Evolutionary conservation across 2,329 filamentous ascomycete genomes (phyloP).

Genomic region (Aspergillus bombycis): DNA sequence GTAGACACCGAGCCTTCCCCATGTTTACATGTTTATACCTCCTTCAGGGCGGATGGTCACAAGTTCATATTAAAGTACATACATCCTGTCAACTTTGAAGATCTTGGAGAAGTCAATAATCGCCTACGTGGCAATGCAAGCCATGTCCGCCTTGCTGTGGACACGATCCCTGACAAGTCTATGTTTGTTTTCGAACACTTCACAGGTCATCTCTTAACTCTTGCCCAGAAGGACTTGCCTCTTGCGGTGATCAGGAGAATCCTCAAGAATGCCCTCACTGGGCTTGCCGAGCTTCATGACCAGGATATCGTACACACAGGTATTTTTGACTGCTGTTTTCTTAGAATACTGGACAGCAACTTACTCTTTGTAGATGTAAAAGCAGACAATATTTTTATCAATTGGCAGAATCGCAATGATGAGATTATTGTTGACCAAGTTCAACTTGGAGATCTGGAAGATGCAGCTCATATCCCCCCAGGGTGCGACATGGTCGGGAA

Average conservation of each 20-base stretch:
- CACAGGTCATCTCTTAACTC: constrained; percentile 46
- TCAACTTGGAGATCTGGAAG: constrained; percentile 13
- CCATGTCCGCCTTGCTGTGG: constrained; percentile 42
- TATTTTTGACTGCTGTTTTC: neutral
- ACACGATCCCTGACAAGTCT: constrained; percentile 48
- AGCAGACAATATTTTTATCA: constrained; percentile 10
- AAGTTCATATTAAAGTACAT: constrained; percentile 15
- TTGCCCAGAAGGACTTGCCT: constrained; percentile 46
- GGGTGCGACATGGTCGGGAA: constrained; percentile 13
- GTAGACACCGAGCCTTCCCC: neutral
- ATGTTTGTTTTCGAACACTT: constrained; percentile 53
- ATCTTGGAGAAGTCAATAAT: constrained; percentile 17
- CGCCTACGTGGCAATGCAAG: constrained; percentile 16
- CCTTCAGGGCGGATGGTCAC: neutral
- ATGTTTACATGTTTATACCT: constrained; percentile 3
- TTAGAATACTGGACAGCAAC: neutral
- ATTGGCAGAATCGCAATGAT: constrained; percentile 3
- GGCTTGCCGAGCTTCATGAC: constrained; percentile 41
- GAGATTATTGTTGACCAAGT: constrained; percentile 2
- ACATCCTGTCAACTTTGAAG: constrained; percentile 10
- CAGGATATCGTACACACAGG: constrained; percentile 39
- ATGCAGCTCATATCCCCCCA: constrained; percentile 13
- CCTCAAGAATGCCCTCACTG: constrained; percentile 46
- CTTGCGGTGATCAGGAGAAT: constrained; percentile 45
- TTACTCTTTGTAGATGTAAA: constrained; percentile 10